Evolutionary conservation across 106 monocot genomes (phyloP).

Genomic region (Dioscorea zingiberensis): DNA sequence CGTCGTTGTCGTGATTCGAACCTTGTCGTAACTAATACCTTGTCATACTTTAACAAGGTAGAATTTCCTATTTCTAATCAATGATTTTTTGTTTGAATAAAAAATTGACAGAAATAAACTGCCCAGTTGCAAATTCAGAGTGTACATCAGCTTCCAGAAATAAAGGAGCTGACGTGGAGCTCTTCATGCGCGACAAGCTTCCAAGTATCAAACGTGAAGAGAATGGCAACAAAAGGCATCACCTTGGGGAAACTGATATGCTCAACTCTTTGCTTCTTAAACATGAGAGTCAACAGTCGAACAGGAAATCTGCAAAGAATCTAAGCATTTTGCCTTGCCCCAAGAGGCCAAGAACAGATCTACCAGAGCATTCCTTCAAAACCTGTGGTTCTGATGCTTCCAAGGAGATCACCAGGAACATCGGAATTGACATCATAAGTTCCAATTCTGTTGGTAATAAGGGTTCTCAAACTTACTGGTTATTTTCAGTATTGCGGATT

Average conservation of each 20-base stretch:
- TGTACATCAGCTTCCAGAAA: not conserved
- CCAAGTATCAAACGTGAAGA: not conserved
- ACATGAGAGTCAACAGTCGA: not conserved
- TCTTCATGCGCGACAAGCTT: not conserved
- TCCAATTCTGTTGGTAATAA: constrained; percentile 4
- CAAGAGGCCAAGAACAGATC: constrained; percentile 5
- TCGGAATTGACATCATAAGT: not conserved
- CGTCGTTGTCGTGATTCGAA: too few relatives aligned
- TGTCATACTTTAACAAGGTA: too few relatives aligned
- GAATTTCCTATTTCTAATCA: too few relatives aligned
- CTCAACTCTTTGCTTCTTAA: not conserved
- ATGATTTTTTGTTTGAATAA: too few relatives aligned
- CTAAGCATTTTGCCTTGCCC: not conserved
- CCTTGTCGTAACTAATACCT: too few relatives aligned
- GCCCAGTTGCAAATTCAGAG: not conserved
- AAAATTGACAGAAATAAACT: constrained; percentile 12
- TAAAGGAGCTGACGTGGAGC: not conserved
- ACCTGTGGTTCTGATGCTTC: not conserved
- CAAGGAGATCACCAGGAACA: not conserved
- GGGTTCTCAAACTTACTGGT: not conserved
- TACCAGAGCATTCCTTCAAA: not conserved
- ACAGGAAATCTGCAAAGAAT: not conserved
- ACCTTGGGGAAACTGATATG: not conserved
- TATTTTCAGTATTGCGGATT: too few relatives aligned
- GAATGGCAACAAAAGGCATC: not conserved